phyloP scores from a whole-genome alignment of 768 basidiomycete genomes.

The Astraeus odoratus region DNA sequence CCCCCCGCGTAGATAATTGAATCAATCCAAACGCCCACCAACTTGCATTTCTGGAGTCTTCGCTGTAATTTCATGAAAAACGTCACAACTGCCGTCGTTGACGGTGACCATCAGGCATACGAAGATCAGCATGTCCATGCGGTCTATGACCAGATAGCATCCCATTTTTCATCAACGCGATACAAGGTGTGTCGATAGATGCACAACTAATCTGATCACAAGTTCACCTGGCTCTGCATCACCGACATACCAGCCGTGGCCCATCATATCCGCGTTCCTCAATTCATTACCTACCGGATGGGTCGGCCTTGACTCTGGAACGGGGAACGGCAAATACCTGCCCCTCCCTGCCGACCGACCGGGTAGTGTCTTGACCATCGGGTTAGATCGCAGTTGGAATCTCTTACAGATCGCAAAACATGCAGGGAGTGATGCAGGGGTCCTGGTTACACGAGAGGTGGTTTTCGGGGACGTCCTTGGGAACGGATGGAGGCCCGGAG shows the following conservation, averaged over 20 bases:
- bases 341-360: conserved; percentile 62
- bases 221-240: background rate
- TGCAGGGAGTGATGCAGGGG: conserved; percentile 39
- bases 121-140: conserved; percentile 74
- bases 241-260: conserved; percentile 65
- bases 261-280: conserved; percentile 74
- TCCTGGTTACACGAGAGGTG: conserved; percentile 50
- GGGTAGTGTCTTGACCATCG: conserved; percentile 63
- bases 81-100: conserved; percentile 36
- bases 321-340: conserved; percentile 97
- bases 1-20: conserved; percentile 47
- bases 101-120: conserved; percentile 49
- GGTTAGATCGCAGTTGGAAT: conserved; percentile 77
- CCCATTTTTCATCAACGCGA: conserved; percentile 82
- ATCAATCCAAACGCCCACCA: too few relatives aligned
- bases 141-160: conserved; percentile 80
- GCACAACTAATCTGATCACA: too few relatives aligned
- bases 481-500: conserved; percentile 64
- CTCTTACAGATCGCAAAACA: conserved; percentile 67
- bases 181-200: conserved; percentile 57
- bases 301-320: conserved; percentile 90
- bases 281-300: conserved; percentile 64
- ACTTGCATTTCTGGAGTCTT: background rate
- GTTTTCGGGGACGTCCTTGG: conserved; percentile 75
- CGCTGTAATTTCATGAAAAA: conserved; percentile 13